Evolutionary conservation across 805 yeast genomes (phyloP), one percentile per base, ranked within the genome.

Genomic region (Allodekkera sacchari): DNA sequence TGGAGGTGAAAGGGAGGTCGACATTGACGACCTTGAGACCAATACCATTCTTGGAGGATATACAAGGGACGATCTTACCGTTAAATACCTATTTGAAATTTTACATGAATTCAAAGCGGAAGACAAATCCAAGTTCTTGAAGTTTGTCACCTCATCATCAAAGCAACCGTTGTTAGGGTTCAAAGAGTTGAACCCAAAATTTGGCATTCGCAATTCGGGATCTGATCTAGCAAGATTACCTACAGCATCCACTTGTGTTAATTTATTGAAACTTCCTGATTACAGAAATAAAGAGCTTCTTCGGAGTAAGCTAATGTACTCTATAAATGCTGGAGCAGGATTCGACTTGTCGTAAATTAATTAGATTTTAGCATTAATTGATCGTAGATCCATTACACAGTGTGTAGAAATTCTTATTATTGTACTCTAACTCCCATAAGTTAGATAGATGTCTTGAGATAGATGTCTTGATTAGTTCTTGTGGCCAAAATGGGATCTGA

Each of bases 141-240:
- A 83, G 50, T 92, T 89, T 60, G 96, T 84, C 18, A 92, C 97
- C 0, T 82, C 96, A 0, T 94, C 85, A 2, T 79, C 95, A 1
- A 69, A 88, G 37, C 95, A 95, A 0, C 98, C 98, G 1, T 61
- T 92, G 25, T 64, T 84, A 17, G 98, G 98, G 0, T 89, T 92
- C 50, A 64, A 69, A 10, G 73, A 77, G 4, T 62, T 85, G 28
- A 61, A 58, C 19, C 98, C 98, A 0, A 64, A 63, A 33, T 85
- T 92, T 55, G 95, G 95, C 1, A 79, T 92, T 28, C 54, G 83
- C 23, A 76, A 76, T 41, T 67, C 78, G 0, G 92, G 89, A 0
- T 34, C 50, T 7, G 71, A 71, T 18, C 15, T 18, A 2, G 64
- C 63, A 2, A 59, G 94, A 19, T 60, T 92, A 24, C 98, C 98